phyloP scores from a whole-genome alignment of 164 flowering plant species.

The Chimonanthus praecox region DNA sequence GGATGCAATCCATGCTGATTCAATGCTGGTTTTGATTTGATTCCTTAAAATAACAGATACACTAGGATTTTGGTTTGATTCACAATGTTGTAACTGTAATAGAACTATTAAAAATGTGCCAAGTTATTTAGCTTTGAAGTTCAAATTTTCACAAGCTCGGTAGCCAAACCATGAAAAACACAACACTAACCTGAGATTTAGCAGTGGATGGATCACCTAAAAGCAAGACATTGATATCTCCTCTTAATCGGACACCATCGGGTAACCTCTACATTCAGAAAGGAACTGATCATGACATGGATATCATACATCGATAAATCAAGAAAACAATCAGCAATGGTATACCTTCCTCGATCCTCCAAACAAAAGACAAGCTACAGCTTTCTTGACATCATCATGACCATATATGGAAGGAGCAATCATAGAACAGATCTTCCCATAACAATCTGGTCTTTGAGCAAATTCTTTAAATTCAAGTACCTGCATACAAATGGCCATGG shows the following conservation, averaged over 20 bases:
- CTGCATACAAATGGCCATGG: conserved; percentile 28
- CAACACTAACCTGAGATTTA: conserved; percentile 79
- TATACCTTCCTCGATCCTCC: conserved; percentile 98
- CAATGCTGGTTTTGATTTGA: too few species aligned
- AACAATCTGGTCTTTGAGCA: conserved; percentile 65
- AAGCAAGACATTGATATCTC: conserved; percentile 94
- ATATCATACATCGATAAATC: not conserved
- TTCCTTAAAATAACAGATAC: too few species aligned
- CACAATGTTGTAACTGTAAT: too few species aligned
- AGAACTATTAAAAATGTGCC: too few species aligned
- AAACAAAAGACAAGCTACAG: conserved; percentile 92
- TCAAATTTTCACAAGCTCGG: not conserved
- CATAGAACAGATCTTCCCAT: conserved; percentile 68
- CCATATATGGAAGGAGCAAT: conserved; percentile 98
- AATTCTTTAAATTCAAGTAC: conserved; percentile 85
- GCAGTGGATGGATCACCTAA: conserved; percentile 99
- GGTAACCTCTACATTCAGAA: conserved; percentile 63
- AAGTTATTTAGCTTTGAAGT: too few species aligned
- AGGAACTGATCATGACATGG: conserved; percentile 3
- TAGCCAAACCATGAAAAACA: not conserved
- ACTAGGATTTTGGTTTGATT: too few species aligned
- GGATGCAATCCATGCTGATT: too few species aligned
- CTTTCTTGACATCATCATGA: conserved; percentile 90
- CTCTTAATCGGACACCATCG: conserved; percentile 92
- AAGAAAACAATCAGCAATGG: conserved; percentile 1